Evolutionary conservation across 352 stramenopile genomes (phyloP).

Genomic region (Globisporangium megalacanthum): DNA sequence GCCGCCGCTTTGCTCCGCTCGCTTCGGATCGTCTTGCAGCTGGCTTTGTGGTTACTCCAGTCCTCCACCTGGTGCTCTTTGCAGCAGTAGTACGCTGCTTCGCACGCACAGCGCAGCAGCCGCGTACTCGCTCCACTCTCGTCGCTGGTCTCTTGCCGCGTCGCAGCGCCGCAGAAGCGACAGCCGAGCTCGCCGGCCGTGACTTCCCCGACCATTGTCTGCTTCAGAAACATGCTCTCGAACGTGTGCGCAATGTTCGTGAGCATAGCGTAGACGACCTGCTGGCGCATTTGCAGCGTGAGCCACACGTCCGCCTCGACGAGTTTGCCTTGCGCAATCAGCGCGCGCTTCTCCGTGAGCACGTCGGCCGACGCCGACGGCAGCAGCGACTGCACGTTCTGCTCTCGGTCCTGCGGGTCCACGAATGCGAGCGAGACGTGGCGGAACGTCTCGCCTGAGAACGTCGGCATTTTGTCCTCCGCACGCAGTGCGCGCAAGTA

Average conservation of each 20-base stretch:
- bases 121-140: neutral
- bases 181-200: constrained; percentile 58
- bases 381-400: constrained; percentile 73
- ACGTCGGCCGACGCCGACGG: constrained; percentile 50
- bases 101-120: constrained; percentile 66
- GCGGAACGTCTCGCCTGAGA: constrained; percentile 78
- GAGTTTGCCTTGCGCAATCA: constrained; percentile 67
- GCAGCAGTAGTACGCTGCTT: constrained; percentile 77
- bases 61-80: constrained; percentile 82
- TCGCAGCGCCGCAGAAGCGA: constrained; percentile 55
- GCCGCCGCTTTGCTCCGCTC: constrained; percentile 13
- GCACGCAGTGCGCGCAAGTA: constrained; percentile 60
- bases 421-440: constrained; percentile 76
- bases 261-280: constrained; percentile 75
- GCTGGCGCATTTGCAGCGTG: constrained; percentile 81
- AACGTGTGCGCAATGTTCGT: constrained; percentile 81
- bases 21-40: constrained; percentile 66
- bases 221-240: constrained; percentile 74
- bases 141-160: constrained; percentile 13
- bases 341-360: constrained; percentile 52
- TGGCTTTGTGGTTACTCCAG: constrained; percentile 75
- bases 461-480: constrained; percentile 71
- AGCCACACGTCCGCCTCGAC: constrained; percentile 84
- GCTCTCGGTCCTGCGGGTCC: constrained; percentile 60
- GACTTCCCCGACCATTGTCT: constrained; percentile 65